Evolutionary conservation across 345 rosid genomes (phyloP).

Genomic region (Syzygium aromaticum): DNA sequence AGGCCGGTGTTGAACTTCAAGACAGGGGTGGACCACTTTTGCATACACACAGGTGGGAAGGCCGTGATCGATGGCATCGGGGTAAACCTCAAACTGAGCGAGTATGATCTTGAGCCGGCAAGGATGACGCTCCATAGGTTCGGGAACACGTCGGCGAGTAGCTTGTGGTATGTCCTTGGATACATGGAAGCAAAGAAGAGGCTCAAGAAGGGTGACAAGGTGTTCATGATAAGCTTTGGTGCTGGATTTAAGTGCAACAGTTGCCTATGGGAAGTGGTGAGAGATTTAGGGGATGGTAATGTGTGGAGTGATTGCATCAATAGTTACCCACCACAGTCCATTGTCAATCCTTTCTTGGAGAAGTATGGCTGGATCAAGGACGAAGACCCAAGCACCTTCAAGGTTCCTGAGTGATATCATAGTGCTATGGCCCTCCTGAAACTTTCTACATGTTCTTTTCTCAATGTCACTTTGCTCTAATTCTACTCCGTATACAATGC

Average conservation of each 20-base stretch:
- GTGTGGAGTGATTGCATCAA: conserved; percentile 64
- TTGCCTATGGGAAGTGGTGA: conserved; percentile 66
- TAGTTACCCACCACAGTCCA: conserved; percentile 55
- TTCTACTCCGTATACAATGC: not conserved
- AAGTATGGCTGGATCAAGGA: conserved; percentile 86
- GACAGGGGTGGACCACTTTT: conserved; percentile 83
- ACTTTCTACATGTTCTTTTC: not conserved
- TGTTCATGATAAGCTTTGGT: conserved; percentile 69
- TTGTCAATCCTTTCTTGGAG: conserved; percentile 70
- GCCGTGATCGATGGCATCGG: conserved; percentile 91
- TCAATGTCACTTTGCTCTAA: not conserved
- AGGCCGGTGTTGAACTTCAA: conserved; percentile 43
- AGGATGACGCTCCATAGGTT: conserved; percentile 90
- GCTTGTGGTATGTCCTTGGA: conserved; percentile 87
- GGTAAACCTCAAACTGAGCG: conserved; percentile 44
- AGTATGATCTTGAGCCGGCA: conserved; percentile 80
- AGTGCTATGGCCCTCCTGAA: not conserved
- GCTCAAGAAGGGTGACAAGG: conserved; percentile 63
- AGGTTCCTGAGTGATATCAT: conserved; percentile 5
- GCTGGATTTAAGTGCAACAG: conserved; percentile 86
- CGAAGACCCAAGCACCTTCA: conserved; percentile 65
- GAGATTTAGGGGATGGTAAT: conserved; percentile 36
- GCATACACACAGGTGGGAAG: conserved; percentile 87
- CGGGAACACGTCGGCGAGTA: conserved; percentile 91
- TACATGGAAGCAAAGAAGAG: conserved; percentile 92